Evolutionary conservation across 2,329 filamentous ascomycete species (phyloP).

Genomic region (Aspergillus sp.): DNA sequence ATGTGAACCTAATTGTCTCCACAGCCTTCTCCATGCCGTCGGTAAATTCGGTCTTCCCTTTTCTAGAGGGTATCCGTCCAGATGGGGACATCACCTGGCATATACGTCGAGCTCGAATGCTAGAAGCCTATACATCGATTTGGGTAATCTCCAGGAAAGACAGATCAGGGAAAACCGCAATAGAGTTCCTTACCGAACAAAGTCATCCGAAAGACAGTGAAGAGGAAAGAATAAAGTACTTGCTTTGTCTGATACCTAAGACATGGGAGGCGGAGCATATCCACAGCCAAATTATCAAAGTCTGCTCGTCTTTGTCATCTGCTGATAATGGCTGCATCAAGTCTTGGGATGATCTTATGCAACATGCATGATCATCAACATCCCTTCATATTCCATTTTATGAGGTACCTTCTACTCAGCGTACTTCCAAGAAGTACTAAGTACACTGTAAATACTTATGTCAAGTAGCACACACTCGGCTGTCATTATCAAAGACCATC

Average conservation of each 20-base stretch:
- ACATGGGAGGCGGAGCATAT: conserved; percentile 12
- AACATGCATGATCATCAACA: background rate
- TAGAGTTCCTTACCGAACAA: background rate
- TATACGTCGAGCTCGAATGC: conserved; percentile 8
- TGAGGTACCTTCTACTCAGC: too few species aligned
- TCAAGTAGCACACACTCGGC: too few species aligned
- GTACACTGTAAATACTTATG: too few species aligned
- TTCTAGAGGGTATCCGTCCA: conserved; percentile 5
- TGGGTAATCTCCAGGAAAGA: conserved; percentile 8
- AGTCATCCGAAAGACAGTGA: background rate
- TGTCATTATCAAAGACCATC: too few species aligned
- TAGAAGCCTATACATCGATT: conserved; percentile 4
- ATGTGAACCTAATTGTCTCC: background rate
- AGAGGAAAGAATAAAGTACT: background rate
- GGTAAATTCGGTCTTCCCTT: conserved; percentile 11
- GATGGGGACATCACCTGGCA: conserved; percentile 6
- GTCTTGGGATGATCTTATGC: background rate
- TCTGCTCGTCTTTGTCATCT: conserved; percentile 4
- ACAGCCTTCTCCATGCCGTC: conserved; percentile 11
- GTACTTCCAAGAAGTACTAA: too few species aligned
- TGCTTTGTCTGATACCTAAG: conserved; percentile 5
- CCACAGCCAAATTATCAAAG: background rate
- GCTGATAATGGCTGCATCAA: conserved; percentile 3
- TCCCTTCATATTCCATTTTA: too few species aligned
- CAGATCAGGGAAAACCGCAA: background rate